phyloP scores from a whole-genome alignment of 345 rosid species.

The Microcos paniculata region DNA sequence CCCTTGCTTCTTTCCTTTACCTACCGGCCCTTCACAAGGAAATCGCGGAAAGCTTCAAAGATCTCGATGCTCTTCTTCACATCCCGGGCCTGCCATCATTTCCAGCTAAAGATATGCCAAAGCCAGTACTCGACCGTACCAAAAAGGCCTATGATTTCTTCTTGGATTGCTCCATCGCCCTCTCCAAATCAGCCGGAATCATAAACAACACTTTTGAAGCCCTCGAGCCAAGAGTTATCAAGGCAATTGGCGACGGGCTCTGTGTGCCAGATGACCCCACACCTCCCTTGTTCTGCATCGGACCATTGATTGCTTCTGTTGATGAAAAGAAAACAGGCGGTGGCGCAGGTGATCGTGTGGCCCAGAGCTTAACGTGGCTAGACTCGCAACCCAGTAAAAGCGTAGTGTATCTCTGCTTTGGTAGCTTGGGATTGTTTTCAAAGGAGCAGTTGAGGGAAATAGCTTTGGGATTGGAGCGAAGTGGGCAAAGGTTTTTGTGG shows the following conservation, averaged over 20 bases:
- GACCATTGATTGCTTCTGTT: slow-evolving; percentile 19
- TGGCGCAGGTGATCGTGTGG: background rate
- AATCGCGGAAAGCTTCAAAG: background rate
- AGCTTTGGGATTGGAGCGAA: slow-evolving; percentile 40
- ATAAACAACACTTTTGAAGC: slow-evolving; percentile 34
- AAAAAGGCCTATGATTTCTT: slow-evolving; percentile 15
- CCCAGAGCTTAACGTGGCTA: slow-evolving; percentile 44
- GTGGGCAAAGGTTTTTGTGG: slow-evolving; percentile 44
- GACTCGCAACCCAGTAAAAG: slow-evolving; percentile 44
- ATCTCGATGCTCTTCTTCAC: background rate
- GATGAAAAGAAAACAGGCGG: background rate
- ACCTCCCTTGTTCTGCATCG: slow-evolving; percentile 39
- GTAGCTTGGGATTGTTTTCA: slow-evolving; percentile 57
- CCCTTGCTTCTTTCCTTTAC: slow-evolving; percentile 26
- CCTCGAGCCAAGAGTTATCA: slow-evolving; percentile 26
- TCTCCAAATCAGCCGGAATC: slow-evolving; percentile 31
- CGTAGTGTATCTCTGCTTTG: slow-evolving; percentile 58
- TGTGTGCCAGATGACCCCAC: slow-evolving; percentile 20
- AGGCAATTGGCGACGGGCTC: slow-evolving; percentile 28
- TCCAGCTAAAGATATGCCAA: slow-evolving; percentile 21
- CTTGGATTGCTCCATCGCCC: slow-evolving; percentile 9
- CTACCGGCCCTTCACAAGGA: slow-evolving; percentile 8
- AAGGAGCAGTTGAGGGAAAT: slow-evolving; percentile 37
- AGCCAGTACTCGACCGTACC: slow-evolving; percentile 15
- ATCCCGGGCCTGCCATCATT: slow-evolving; percentile 31